Evolutionary conservation across 1,284 basidiomycete genomes (phyloP).

Genomic region (Irpex sp.): DNA sequence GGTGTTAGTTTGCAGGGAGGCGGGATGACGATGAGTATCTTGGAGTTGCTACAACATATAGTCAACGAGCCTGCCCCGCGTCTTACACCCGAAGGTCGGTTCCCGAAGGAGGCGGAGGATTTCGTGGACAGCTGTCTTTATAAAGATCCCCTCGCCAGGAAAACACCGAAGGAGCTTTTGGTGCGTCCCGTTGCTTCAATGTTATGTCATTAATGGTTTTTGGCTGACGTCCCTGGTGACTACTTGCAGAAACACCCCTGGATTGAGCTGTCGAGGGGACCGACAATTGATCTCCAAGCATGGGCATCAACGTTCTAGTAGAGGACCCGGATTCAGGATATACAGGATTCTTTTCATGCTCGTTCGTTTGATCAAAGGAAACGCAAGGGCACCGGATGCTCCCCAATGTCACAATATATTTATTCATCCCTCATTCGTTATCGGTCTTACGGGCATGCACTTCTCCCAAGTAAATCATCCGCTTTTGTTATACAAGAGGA

Average conservation of each 20-base stretch:
- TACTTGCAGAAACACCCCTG: constrained; percentile 50
- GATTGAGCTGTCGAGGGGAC: constrained; percentile 47
- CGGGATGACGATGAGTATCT: constrained; percentile 93
- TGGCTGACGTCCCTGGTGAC: not conserved
- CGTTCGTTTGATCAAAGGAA: not conserved
- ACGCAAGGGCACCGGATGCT: not conserved
- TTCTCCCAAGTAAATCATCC: not conserved
- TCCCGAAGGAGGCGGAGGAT: constrained; percentile 65
- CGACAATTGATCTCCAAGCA: constrained; percentile 54
- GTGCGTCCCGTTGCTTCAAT: constrained; percentile 38
- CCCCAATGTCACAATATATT: not conserved
- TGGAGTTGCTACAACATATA: constrained; percentile 96
- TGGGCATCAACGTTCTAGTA: constrained; percentile 60
- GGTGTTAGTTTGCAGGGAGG: constrained; percentile 89
- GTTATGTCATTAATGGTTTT: not conserved
- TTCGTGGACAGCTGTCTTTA: constrained; percentile 83
- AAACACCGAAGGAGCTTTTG: constrained; percentile 79
- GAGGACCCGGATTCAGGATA: not conserved
- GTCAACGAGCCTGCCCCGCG: constrained; percentile 93
- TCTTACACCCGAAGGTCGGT: constrained; percentile 67
- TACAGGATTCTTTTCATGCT: not conserved
- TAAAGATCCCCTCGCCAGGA: constrained; percentile 77
- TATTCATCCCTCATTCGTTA: not conserved
- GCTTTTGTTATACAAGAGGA: not conserved
- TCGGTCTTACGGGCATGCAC: not conserved